These are phyloP conservation scores for Alternaria metachromatica DNA, from an alignment of 2,329 filamentous ascomycete species.

Conservation along the genomic window DNA sequence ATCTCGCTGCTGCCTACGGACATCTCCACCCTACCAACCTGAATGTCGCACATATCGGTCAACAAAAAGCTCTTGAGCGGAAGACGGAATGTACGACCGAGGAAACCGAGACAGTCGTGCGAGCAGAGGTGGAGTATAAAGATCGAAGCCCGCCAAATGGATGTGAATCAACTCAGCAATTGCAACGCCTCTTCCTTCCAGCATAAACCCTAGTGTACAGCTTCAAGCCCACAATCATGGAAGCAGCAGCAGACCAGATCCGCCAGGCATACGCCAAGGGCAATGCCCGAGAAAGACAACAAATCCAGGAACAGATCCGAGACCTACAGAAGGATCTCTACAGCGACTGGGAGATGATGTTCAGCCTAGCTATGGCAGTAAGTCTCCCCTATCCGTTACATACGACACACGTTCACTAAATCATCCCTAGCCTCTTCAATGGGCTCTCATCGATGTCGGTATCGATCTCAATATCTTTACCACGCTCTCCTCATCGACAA, in stretches of 20 bases:
- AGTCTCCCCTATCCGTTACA: neutral
- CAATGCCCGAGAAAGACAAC: constrained; percentile 23
- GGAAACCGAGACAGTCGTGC: too few relatives aligned
- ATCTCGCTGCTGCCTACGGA: neutral
- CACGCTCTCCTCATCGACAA: neutral
- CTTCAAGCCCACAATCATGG: constrained; percentile 19
- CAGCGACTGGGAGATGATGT: constrained; percentile 31
- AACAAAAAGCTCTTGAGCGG: neutral
- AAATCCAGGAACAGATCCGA: constrained; percentile 33
- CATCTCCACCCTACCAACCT: neutral
- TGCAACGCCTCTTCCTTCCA: neutral
- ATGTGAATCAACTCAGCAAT: neutral
- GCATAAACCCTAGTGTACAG: neutral
- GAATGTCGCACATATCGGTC: neutral
- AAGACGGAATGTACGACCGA: neutral
- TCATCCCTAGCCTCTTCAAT: constrained; percentile 1
- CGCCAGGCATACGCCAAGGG: constrained; percentile 26
- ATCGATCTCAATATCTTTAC: neutral
- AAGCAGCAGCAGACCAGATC: constrained; percentile 27
- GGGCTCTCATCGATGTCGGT: neutral
- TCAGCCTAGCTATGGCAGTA: constrained; percentile 10
- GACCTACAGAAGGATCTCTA: constrained; percentile 36
- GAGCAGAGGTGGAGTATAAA: neutral
- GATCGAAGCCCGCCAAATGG: neutral
- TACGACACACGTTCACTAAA: neutral